Base-by-base conservation (phyloP, 75 land plant species). In the Larix kaempferi region DNA sequence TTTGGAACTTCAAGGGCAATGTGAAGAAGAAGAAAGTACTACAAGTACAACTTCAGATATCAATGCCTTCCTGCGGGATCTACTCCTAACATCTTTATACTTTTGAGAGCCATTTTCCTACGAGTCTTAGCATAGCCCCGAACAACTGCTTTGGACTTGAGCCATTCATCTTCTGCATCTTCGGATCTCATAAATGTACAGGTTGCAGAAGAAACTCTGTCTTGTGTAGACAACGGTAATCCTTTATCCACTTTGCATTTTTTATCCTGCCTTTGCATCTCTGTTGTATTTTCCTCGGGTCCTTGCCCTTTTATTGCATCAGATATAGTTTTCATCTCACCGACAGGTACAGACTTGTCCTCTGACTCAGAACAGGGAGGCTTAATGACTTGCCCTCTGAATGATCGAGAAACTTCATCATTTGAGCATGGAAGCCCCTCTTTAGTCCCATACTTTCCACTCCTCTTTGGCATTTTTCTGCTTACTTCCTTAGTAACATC, bases 111-210 rank as follows among this genome's bases (percentile, higher is more conserved):
- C 29, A 52, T 25, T 55, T 73, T 73, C 57, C 57, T 73, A 22
- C 1, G 57, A 16, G 17, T 16, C 35, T 73, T 73, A n/a, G 75
- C 15, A 73, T 26, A 55, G 5, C 81, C 78, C 59, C 77, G 82
- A 49, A 88, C 64, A 73, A 87, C 81, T 44, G 81, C 84, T 78
- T 78, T 86, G 3, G 76, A 44, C 41, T 80, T 88, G 4, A 71
- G 33, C 90, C 90, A 91, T 72, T 91, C 85, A 75, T 77, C 81
- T 78, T 84, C 65, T 58, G 90, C 89, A 52, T 77, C 79, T 33
- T 81, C 83, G 81, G 73, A 86, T 58, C 93, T 81, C 90, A 91
- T 86, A 69, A 91, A 91, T 5, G 82, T 23, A 49, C 88, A 86
- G 4, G 23, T 10, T 55, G 56, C 27, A 73, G 75, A 23, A 52